These are phyloP conservation scores for Basidiobolus meristosporus DNA, from an alignment of 371 early-diverging fungal genomes.

Conservation along the genomic window DNA sequence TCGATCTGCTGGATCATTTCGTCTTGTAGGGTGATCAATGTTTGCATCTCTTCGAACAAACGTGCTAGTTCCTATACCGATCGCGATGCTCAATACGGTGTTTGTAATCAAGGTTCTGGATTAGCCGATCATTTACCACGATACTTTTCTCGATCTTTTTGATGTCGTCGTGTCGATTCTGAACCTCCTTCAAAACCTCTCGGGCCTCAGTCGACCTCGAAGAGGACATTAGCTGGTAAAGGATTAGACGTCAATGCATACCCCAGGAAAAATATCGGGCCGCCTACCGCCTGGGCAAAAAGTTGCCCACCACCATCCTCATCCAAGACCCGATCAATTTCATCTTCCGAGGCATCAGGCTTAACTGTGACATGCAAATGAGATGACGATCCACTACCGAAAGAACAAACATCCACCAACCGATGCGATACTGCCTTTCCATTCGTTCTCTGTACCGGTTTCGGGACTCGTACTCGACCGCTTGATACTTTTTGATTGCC, in stretches of 20 bases:
- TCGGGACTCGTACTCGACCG: conserved; percentile 57
- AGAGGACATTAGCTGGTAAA: conserved; percentile 35
- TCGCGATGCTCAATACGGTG: conserved; percentile 2
- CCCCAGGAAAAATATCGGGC: neutral
- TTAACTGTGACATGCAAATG: conserved; percentile 36
- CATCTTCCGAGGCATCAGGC: conserved; percentile 66
- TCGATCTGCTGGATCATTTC: conserved; percentile 53
- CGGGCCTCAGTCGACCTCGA: conserved; percentile 65
- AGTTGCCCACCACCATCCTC: conserved; percentile 52
- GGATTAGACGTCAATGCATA: neutral
- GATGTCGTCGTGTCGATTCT: conserved; percentile 73
- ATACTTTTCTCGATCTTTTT: conserved; percentile 41
- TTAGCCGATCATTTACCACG: conserved; percentile 3
- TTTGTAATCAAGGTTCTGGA: neutral
- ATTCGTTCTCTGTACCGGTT: conserved; percentile 67
- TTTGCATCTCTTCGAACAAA: conserved; percentile 80
- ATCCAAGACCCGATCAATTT: conserved; percentile 55
- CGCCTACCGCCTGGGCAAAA: conserved; percentile 67
- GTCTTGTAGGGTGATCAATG: conserved; percentile 68
- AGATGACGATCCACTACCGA: neutral
- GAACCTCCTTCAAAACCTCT: conserved; percentile 63
- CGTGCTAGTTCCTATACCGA: conserved; percentile 61
- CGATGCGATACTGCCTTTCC: conserved; percentile 71
- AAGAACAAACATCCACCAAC: conserved; percentile 11
- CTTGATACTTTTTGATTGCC: conserved; percentile 61